Evolutionary conservation across 2,329 filamentous ascomycete genomes (phyloP), one percentile per base, ranked within the genome.

Genomic region (Fusarium sororula): DNA sequence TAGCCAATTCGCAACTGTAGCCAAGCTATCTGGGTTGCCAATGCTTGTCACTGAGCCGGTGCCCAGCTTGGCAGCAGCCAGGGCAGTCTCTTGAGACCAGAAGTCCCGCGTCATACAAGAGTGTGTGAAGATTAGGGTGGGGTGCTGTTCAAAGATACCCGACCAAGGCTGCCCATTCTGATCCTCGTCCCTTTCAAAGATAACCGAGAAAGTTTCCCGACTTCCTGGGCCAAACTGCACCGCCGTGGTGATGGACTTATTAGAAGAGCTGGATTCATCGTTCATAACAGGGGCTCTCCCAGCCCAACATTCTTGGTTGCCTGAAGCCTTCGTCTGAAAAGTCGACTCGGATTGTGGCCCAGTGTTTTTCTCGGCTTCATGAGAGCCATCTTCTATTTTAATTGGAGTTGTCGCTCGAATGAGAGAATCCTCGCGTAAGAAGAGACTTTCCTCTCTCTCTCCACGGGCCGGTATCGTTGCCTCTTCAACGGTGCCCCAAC

Each of bases 101-200:
- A 84, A 80, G 58, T 83, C 80, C n/a, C 73, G 63, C 15, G 77
- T 71, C n/a, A 78, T 77, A 62, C 82, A 84, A 5, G 75, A 75
- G 47, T 84, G 83, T 15, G 79, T 78, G 50, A 85, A 85, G 11
- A 71, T 37, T 12, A 85, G 32, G 1, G 44, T 58, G 24, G 76
- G 61, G 42, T 79, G 63, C 3, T 59, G 55, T 26, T 76, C 68
- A 18, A 85, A 78, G 11, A 71, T 62, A 4, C 66, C 35, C 20
- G 80, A 61, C 81, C 82, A 84, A 22, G 69, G 44, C 17, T 63
- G 50, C 18, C 56, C 60, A 30, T 61, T 35, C 20, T 64, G 39
- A 20, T 20, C 59, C 15, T 32, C 41, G 28, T 28, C 55, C 57
- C 42, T 64, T 35, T 75, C 62, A 9, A 76, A 70, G 13, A 60